Base-by-base conservation (phyloP, 306 rosid species). In the Spatholobus suberectus region DNA sequence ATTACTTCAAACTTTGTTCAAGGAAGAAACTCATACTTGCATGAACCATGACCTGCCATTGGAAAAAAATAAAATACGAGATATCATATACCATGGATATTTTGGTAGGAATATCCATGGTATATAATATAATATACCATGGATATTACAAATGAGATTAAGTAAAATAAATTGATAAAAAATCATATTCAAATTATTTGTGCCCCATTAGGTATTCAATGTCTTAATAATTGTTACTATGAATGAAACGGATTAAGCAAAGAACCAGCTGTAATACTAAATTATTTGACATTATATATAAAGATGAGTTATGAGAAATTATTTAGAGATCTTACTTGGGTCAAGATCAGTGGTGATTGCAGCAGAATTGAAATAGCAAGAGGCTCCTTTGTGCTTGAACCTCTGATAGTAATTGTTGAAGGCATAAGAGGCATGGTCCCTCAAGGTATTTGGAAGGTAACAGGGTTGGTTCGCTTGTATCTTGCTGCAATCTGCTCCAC, bases 361-460 rank as follows among this genome's bases (percentile, higher is more conserved):
- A 76, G 94, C 96, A 78, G 89, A 86, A 70, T 87, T 87, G 93
- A 92, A 91, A 87, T 90, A 92, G 86, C 97, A 92, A 23, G 93
- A 63, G 8, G 81, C 97, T 70, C 94, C 92, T 66, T 85, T 83
- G 87, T 92, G 82, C 87, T 92, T 91, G 70, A 75, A 88, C 59
- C 73, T 93, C 83, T 92, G 97, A 81, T 89, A 90, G 82, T 92
- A 92, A 83, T 70, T 85, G 69, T 92, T 92, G 89, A 92, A 92
- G 87, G 80, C 94, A 79, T 71, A 90, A 37, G 97, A 90, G 32
- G 97, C 94, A 63, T 92, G 97, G 63, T 90, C 87, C 77, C 57
- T 90, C 67, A 90, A 4, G 0, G 92, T 92, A 85, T 92, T 84
- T 69, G 97, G 98, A 5, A 86, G 78, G 77, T 76, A 83, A 76